Evolutionary conservation across 129 eudicot genomes (phyloP), one percentile per base, ranked within the genome.

Genomic region (Saposhnikovia divaricata): DNA sequence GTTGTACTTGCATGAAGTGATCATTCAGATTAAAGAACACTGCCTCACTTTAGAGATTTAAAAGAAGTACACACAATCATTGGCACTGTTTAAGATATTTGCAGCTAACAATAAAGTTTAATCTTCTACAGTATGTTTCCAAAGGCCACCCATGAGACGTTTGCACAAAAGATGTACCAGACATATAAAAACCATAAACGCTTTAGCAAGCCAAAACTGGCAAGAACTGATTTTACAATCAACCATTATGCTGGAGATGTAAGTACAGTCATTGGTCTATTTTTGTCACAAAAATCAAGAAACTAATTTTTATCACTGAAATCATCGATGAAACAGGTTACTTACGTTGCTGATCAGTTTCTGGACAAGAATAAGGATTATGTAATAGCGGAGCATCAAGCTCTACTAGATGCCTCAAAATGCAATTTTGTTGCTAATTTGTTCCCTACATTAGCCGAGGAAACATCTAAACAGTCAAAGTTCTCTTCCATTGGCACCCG

Each of bases 161-260:
- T 96, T 85, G 96, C 99, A 47, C 98, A 92, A 79, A 96, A 91
- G 86, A 88, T 96, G 99, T 96, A 96, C 87, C 98, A 96, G 89
- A 90, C 97, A 21, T 96, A 90, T 77, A 93, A 88, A 85, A 86
- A 82, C 78, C 91, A 92, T 90, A 92, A 92, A 83, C 99, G 99
- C 81, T 92, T 96, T 79, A 89, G 89, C 89, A 96, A 96, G 91
- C 99, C 99, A 75, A 96, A 96, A 86, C 98, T 96, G 83, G 90
- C 99, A 47, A 87, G 92, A 81, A 92, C 99, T 59, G 91, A 92
- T 72, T 96, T 96, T 88, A 96, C 92, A 14, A 88, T 96, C 88
- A 89, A 91, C 55, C 99, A 96, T 84, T 96, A 96, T 84, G 99
- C 99, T 46, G 98, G 99, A 82, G 99, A 92, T 85, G 99, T 96